Evolutionary conservation across 139 green algal genomes (phyloP).

Genomic region (Trebouxia sp.): DNA sequence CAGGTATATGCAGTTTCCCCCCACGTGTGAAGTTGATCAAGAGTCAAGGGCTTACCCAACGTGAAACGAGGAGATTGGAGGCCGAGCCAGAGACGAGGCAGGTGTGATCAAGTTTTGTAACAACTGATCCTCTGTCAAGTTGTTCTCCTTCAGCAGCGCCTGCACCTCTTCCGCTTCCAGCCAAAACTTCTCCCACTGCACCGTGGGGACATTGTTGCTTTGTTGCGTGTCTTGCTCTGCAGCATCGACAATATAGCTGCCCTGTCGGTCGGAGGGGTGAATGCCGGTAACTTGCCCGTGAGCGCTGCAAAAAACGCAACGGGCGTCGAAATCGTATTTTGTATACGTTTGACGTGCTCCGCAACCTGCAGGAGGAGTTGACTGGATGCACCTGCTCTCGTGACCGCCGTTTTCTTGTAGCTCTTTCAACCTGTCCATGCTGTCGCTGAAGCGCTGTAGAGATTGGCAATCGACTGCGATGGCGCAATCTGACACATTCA

Average conservation of each 20-base stretch:
- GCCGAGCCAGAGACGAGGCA: conserved; percentile 61
- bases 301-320: not conserved
- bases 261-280: not conserved
- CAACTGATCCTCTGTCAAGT: conserved; percentile 51
- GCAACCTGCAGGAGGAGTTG: not conserved
- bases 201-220: too few relatives aligned
- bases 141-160: conserved; percentile 39
- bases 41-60: conserved; percentile 61
- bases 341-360: not conserved
- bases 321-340: too few relatives aligned
- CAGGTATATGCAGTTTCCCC: conserved; percentile 1
- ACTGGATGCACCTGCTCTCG: not conserved
- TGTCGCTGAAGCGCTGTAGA: not conserved
- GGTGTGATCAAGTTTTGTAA: conserved; percentile 63
- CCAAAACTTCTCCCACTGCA: conserved; percentile 37
- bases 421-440: conserved; percentile 3
- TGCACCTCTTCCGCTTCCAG: conserved; percentile 39
- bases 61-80: conserved; percentile 74
- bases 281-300: not conserved
- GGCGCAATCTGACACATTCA: too few relatives aligned
- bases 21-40: conserved; percentile 30
- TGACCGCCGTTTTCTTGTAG: not conserved
- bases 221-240: not conserved
- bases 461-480: too few relatives aligned
- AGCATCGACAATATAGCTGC: conserved; percentile 16